phyloP scores from a whole-genome alignment of 1,139 yeast species.

The Magnusiomyces tetraspermus region DNA sequence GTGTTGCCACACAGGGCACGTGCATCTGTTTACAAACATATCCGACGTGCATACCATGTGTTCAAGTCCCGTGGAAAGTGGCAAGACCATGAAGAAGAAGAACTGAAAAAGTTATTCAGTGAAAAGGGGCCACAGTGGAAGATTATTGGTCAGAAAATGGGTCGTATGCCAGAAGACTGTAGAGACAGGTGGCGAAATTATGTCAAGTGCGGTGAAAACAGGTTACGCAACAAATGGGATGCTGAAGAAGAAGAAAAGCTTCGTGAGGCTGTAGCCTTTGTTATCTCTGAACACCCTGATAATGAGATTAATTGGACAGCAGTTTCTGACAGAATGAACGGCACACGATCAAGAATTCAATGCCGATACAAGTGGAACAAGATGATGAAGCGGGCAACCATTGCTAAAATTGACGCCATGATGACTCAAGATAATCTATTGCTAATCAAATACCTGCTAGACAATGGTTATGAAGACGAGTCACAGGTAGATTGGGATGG shows the following conservation, averaged over 20 bases:
- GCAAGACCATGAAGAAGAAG: conserved; percentile 70
- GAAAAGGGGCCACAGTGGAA: conserved; percentile 81
- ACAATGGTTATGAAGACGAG: conserved; percentile 39
- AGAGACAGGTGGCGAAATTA: conserved; percentile 94
- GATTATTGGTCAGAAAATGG: conserved; percentile 62
- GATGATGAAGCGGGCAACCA: conserved; percentile 39
- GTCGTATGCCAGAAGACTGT: conserved; percentile 96
- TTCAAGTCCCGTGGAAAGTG: conserved; percentile 83
- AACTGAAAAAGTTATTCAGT: conserved; percentile 51
- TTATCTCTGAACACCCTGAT: conserved; percentile 26
- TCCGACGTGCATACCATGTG: conserved; percentile 77
- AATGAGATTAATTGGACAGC: conserved; percentile 73
- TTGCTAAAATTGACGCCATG: conserved; percentile 26
- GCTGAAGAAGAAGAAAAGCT: conserved; percentile 58
- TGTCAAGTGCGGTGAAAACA: conserved; percentile 72
- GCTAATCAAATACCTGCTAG: conserved; percentile 45
- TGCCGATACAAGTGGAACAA: conserved; percentile 94
- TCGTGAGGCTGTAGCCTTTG: conserved; percentile 43
- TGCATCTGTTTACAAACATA: conserved; percentile 86
- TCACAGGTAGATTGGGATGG: conserved; percentile 60
- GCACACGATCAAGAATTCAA: conserved; percentile 79
- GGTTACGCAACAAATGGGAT: conserved; percentile 74
- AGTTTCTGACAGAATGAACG: conserved; percentile 83
- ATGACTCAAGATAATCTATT: conserved; percentile 41
- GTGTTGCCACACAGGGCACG: conserved; percentile 77